phyloP scores from a whole-genome alignment of 371 early-diverging fungal species.

The Apophysomyces ossiformis region DNA sequence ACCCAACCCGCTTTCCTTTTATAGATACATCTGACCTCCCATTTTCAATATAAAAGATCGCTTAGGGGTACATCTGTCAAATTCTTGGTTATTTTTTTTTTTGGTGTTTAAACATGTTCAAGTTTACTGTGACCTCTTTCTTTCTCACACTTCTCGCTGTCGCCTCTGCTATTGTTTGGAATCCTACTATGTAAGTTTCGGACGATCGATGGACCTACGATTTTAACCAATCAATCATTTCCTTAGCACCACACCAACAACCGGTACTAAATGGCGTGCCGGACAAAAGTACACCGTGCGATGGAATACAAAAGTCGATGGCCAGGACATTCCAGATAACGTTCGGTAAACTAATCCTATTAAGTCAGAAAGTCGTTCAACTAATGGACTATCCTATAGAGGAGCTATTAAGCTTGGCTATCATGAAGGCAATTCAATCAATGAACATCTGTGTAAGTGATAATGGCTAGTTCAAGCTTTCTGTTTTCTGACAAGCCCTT shows the following conservation, averaged over 20 bases:
- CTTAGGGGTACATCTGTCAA: slow-evolving; percentile 1
- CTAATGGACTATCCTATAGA: not conserved
- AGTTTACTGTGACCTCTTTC: slow-evolving; percentile 2
- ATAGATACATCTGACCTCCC: not conserved
- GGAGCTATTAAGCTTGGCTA: slow-evolving; percentile 48
- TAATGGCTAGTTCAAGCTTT: not conserved
- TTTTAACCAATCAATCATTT: not conserved
- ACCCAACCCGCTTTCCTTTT: not conserved
- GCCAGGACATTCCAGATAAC: slow-evolving; percentile 19
- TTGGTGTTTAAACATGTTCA: not conserved
- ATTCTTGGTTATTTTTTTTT: not conserved
- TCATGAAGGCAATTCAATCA: slow-evolving; percentile 28
- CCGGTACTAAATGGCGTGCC: slow-evolving; percentile 27
- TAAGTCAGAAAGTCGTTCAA: not conserved
- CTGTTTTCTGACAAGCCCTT: not conserved
- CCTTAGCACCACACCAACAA: slow-evolving; percentile 17
- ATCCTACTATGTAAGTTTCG: slow-evolving; percentile 20
- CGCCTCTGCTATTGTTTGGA: slow-evolving; percentile 24
- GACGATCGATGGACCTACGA: not conserved
- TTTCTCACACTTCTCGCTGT: not conserved
- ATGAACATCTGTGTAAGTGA: slow-evolving; percentile 42
- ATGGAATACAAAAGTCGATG: slow-evolving; percentile 20
- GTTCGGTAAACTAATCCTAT: slow-evolving; percentile 14
- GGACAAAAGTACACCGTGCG: slow-evolving; percentile 24
- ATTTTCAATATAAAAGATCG: slow-evolving; percentile 1